These are phyloP conservation scores for Colletotrichum horii DNA, from an alignment of 2,329 filamentous ascomycete species.

Conservation along the genomic window DNA sequence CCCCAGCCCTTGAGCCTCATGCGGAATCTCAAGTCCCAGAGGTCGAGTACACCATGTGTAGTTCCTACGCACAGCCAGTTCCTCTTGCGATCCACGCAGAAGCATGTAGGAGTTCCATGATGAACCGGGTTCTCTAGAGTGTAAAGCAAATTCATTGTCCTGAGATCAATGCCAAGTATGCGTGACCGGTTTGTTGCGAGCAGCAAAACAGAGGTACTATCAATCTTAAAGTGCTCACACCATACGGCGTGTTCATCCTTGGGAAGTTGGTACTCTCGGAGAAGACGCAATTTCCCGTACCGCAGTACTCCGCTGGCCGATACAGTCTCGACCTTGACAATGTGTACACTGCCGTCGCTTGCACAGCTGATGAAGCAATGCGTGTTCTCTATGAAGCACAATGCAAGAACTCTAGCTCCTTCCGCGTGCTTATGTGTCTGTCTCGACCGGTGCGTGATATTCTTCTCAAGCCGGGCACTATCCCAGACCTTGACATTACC, in stretches of 20 bases:
- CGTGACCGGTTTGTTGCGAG: constrained; percentile 87
- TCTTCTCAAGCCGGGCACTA: constrained; percentile 85
- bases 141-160: constrained; percentile 84
- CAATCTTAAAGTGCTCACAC: constrained; percentile 89
- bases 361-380: constrained; percentile 93
- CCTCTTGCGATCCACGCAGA: constrained; percentile 83
- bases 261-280: constrained; percentile 83
- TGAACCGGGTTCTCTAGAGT: constrained; percentile 85
- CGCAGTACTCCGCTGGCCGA: constrained; percentile 59
- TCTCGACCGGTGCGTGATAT: constrained; percentile 84
- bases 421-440: constrained; percentile 81
- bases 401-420: constrained; percentile 75
- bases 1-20: constrained; percentile 89
- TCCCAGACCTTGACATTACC: constrained; percentile 94
- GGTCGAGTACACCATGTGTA: constrained; percentile 87
- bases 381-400: constrained; percentile 93
- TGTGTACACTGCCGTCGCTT: constrained; percentile 87
- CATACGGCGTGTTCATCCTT: constrained; percentile 81
- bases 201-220: constrained; percentile 81
- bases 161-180: constrained; percentile 83
- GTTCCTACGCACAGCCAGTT: constrained; percentile 94
- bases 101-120: constrained; percentile 90
- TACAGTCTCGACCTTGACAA: constrained; percentile 76
- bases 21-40: constrained; percentile 97
- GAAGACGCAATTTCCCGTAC: constrained; percentile 77